A percentile compares a stretch with the other conserved stretches of the same genome.
Conservation (phyloP, 2,329 filamentous ascomycete species). For the Hawksworthiomyces lignivorus region DNA sequence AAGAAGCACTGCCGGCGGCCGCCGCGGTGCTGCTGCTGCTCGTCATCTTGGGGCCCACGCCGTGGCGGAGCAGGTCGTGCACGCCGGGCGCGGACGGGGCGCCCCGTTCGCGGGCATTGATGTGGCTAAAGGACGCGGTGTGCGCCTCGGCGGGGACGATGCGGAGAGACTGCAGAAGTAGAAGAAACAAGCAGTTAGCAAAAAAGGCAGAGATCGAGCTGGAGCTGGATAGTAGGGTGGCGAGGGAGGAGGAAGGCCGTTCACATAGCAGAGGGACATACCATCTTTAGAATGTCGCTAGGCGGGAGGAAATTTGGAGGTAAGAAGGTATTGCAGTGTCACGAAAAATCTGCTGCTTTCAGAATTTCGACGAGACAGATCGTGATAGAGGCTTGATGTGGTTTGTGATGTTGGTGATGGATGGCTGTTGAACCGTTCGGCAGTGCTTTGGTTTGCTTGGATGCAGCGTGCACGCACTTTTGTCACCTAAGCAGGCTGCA, state of each 20-base stretch:
- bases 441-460: no score
- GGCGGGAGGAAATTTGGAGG: no score
- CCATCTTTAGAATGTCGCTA: no score
- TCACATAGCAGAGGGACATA: no score
- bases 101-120: constrained; percentile 46
- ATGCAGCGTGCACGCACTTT: no score
- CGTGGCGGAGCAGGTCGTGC: constrained; percentile 85
- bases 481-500: constrained; percentile 15
- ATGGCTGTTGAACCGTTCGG: not conserved
- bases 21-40: constrained; percentile 38
- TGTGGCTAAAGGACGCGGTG: constrained; percentile 58
- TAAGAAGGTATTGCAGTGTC: no score
- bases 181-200: not conserved
- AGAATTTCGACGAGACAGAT: no score
- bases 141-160: constrained; percentile 68
- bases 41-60: constrained; percentile 58
- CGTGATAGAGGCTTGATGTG: no score
- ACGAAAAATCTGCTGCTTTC: no score
- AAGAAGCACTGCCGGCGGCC: constrained; percentile 30
- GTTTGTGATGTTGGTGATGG: no score
- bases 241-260: no score
- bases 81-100: constrained; percentile 90
- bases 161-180: constrained; percentile 66
- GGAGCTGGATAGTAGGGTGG: no score
- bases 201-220: constrained; percentile 7